phyloP scores from a whole-genome alignment of 2,329 filamentous ascomycete genomes.

The Monilinia fructicola region DNA sequence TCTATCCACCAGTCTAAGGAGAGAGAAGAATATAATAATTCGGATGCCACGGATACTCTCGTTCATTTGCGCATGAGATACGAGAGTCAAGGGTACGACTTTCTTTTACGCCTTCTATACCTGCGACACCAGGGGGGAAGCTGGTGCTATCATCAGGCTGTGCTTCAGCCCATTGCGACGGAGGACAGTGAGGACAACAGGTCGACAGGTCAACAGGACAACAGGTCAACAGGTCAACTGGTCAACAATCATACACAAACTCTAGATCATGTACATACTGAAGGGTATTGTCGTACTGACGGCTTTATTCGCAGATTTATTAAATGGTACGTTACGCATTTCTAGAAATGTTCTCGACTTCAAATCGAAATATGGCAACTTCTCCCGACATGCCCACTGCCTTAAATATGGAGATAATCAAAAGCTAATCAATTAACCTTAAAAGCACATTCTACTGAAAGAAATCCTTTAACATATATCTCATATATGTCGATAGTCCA shows the following conservation, averaged over 20 bases:
- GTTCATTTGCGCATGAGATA: neutral
- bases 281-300: slow-evolving; percentile 33
- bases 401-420: slow-evolving; percentile 15
- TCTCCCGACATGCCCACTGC: slow-evolving; percentile 5
- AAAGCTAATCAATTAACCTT: slow-evolving; percentile 22
- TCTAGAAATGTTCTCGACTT: neutral
- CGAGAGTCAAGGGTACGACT: neutral
- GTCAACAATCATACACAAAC: slow-evolving; percentile 12
- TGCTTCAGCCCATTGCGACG: slow-evolving; percentile 14
- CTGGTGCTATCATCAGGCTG: slow-evolving; percentile 7
- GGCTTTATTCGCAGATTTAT: slow-evolving; percentile 29
- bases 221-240: too few species aligned
- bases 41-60: neutral
- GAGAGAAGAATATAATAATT: neutral
- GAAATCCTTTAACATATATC: slow-evolving; percentile 75
- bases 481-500: slow-evolving; percentile 68
- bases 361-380: neutral
- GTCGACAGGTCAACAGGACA: too few species aligned
- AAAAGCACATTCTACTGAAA: slow-evolving; percentile 67
- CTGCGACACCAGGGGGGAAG: neutral
- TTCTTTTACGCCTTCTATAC: neutral
- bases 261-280: slow-evolving; percentile 34
- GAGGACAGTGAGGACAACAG: slow-evolving; percentile 16
- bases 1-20: neutral
- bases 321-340: slow-evolving; percentile 11